Percentiles rank a stretch among this genome's conserved stretches.
Conservation (phyloP, 164 flowering plant genomes). For the Nymphaea thermarum region DNA sequence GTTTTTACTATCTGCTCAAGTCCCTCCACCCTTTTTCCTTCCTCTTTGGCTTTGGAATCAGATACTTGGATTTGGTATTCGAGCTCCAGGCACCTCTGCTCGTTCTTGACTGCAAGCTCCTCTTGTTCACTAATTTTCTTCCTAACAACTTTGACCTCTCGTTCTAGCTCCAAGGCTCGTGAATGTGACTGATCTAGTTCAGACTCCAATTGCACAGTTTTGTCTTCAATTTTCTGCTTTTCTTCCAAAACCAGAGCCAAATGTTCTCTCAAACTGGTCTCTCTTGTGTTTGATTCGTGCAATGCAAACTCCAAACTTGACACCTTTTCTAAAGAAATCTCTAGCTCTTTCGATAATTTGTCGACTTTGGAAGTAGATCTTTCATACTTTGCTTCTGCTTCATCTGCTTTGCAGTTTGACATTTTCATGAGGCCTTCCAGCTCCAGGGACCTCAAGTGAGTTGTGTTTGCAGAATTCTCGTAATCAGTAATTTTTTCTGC, state of each 20-base stretch:
- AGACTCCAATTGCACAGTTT: slow-evolving; percentile 37
- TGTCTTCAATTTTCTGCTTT: slow-evolving; percentile 31
- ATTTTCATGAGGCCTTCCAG: slow-evolving; percentile 56
- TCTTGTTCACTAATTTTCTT: slow-evolving; percentile 58
- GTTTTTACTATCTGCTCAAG: slow-evolving; percentile 56
- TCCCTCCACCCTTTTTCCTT: slow-evolving; percentile 48
- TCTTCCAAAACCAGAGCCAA: slow-evolving; percentile 24
- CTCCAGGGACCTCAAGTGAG: slow-evolving; percentile 57
- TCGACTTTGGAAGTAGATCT: slow-evolving; percentile 32
- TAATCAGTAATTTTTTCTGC: slow-evolving; percentile 22
- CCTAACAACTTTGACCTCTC: slow-evolving; percentile 35
- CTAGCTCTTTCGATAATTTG: slow-evolving; percentile 23
- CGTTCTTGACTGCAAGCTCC: slow-evolving; percentile 36
- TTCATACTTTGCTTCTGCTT: slow-evolving; percentile 46
- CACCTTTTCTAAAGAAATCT: neutral
- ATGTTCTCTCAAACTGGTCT: slow-evolving; percentile 32
- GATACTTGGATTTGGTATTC: slow-evolving; percentile 58
- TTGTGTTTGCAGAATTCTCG: slow-evolving; percentile 45
- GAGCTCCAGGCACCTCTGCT: slow-evolving; percentile 61
- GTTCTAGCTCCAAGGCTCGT: slow-evolving; percentile 38
- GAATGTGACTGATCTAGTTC: slow-evolving; percentile 28
- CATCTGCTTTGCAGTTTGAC: slow-evolving; percentile 39
- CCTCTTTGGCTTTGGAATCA: slow-evolving; percentile 49
- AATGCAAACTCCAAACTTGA: neutral
- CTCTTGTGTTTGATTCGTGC: neutral